Evolutionary conservation across 2,329 filamentous ascomycete species (phyloP).

Genomic region (Tolypocladium sp.): DNA sequence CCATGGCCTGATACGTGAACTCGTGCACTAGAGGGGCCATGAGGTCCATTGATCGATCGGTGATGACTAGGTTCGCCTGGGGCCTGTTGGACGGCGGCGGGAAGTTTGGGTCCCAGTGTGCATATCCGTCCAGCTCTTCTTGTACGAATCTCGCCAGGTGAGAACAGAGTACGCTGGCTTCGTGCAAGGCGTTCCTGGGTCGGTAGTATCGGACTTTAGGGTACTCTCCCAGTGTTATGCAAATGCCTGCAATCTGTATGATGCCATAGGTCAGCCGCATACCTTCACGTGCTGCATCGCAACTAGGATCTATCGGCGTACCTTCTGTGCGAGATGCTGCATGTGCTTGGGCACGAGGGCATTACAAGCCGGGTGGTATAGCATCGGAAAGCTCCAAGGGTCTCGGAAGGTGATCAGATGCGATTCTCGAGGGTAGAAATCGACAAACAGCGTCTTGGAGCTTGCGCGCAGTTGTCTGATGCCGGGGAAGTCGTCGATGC

Average conservation of each 20-base stretch:
- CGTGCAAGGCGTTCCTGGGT: constrained; percentile 65
- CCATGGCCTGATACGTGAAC: constrained; percentile 98
- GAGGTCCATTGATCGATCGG: constrained; percentile 88
- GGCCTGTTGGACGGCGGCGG: constrained; percentile 72
- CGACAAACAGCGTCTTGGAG: constrained; percentile 74
- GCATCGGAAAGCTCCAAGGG: constrained; percentile 87
- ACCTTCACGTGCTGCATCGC: background rate
- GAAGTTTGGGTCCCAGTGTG: constrained; percentile 74
- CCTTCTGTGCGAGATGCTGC: constrained; percentile 80
- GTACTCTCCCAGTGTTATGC: constrained; percentile 87
- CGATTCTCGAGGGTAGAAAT: constrained; percentile 86
- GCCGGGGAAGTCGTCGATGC: constrained; percentile 62
- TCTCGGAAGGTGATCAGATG: constrained; percentile 87
- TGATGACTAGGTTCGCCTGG: constrained; percentile 74
- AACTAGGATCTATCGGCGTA: constrained; percentile 22
- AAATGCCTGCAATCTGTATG: constrained; percentile 48
- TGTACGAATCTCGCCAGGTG: constrained; percentile 89
- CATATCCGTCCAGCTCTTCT: constrained; percentile 82
- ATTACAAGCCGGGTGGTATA: constrained; percentile 89
- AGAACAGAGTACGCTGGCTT: constrained; percentile 78
- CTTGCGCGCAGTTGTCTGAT: constrained; percentile 68
- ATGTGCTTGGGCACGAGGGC: constrained; percentile 74
- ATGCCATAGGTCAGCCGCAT: background rate
- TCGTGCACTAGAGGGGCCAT: constrained; percentile 84
- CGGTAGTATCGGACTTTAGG: constrained; percentile 88